Conservation (phyloP, 2,329 filamentous ascomycete species). For the Fusarium armeniacum region DNA sequence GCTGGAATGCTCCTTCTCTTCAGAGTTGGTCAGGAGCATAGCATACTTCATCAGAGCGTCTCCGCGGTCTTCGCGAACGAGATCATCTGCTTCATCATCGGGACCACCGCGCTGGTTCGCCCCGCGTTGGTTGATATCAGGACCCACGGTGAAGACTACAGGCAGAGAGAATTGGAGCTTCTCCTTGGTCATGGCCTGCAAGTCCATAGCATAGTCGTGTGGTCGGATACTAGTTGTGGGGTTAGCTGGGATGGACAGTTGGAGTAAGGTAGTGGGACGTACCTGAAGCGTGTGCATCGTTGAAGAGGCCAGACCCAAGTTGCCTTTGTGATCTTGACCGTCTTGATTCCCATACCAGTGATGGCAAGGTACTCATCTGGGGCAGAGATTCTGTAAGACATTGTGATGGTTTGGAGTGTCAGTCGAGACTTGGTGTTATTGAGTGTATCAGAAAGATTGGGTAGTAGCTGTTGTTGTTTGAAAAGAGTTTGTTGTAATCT, state of each 20-base stretch:
- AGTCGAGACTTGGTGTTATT: not conserved
- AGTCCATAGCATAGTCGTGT: conserved; percentile 84
- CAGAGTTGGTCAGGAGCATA: conserved; percentile 80
- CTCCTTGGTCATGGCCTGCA: conserved; percentile 91
- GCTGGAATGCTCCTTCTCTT: conserved; percentile 54
- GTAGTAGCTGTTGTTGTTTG: not conserved
- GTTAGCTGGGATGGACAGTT: conserved; percentile 10
- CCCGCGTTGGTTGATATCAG: conserved; percentile 75
- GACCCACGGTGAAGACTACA: conserved; percentile 88
- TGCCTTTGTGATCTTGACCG: conserved; percentile 83
- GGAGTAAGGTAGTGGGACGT: not conserved
- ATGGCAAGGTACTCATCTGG: conserved; percentile 90
- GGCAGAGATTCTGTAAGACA: conserved; percentile 77
- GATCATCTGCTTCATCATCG: conserved; percentile 32
- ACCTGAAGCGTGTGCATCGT: conserved; percentile 68
- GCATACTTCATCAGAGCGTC: conserved; percentile 85
- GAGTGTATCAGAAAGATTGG: not conserved
- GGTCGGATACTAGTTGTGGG: conserved; percentile 69
- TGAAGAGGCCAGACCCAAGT: conserved; percentile 80
- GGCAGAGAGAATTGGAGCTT: conserved; percentile 87
- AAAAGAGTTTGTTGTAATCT: conserved; percentile 25
- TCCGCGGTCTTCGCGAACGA: conserved; percentile 64
- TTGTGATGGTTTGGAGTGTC: conserved; percentile 45
- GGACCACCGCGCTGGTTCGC: conserved; percentile 51
- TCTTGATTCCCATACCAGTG: conserved; percentile 81